Evolutionary conservation across 177 flowering plant genomes (phyloP), one percentile per base, ranked within the genome.

Genomic region (Tripterygium wilfordii): DNA sequence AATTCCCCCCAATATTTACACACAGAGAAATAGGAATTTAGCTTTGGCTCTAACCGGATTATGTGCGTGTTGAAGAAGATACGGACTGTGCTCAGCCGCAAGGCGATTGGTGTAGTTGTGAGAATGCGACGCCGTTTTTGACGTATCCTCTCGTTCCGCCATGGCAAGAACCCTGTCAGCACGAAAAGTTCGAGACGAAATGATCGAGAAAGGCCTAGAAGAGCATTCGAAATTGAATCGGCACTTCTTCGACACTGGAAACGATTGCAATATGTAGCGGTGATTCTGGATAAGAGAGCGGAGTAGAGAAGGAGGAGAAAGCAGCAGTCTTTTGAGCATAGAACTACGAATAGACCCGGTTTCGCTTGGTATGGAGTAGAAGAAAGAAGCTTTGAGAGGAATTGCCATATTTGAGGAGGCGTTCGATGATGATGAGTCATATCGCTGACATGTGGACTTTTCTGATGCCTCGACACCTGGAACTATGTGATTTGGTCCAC

Each of bases 21-120:
- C n/a, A n/a, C n/a, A n/a, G n/a, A n/a, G n/a, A n/a, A n/a, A n/a
- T n/a, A n/a, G n/a, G n/a, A n/a, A n/a, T n/a, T n/a, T n/a, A n/a
- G n/a, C n/a, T n/a, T n/a, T n/a, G n/a, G n/a, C n/a, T n/a, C n/a
- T n/a, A n/a, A 92, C 96, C 13, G 98, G 96, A 49, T 92, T 92
- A 54, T 92, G 96, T 25, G 96, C 91, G 47, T 92, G 98, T 51
- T 92, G 98, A 45, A 92, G 96, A 46, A 92, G 94, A 54, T 92
- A 92, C 2, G 96, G 98, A 45, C 96, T 92, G 44, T 88, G 94
- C 71, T 92, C 96, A 26, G 70, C 33, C 2, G 98, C 87, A 7
- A 92, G 82, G 24, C 96, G 88, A 53, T 92, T 92, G 40, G 84
- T 61, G 55, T 75, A 64, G 42, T 72, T 72, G 55, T 65, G 81